A percentile compares a stretch with the other conserved stretches of the same genome.
These are phyloP conservation scores for Apophysomyces elegans DNA, from an alignment of 371 early-diverging fungal species.

Conservation along the genomic window DNA sequence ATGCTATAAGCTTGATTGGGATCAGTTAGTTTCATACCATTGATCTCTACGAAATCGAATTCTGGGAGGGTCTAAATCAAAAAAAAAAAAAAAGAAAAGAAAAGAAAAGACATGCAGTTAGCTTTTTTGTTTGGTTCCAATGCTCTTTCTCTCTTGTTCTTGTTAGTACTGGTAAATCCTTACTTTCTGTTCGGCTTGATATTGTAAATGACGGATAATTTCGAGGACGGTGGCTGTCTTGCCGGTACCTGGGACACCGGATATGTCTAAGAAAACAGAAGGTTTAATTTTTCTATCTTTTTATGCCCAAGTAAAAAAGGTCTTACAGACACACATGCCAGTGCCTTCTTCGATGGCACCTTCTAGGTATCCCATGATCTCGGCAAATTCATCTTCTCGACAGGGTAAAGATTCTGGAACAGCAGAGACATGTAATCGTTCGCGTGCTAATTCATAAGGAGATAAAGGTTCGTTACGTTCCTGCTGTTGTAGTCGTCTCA, in stretches of 20 bases:
- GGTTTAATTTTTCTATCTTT: neutral
- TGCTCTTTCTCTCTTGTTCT: neutral
- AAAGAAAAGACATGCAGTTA: no score
- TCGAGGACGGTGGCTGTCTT: slow-evolving; percentile 96
- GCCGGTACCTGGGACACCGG: slow-evolving; percentile 98
- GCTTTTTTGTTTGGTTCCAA: no score
- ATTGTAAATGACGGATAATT: slow-evolving; percentile 79
- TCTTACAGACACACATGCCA: slow-evolving; percentile 84
- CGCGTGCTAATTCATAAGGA: slow-evolving; percentile 71
- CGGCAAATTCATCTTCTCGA: slow-evolving; percentile 87
- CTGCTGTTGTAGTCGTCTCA: slow-evolving; percentile 18
- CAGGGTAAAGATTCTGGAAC: slow-evolving; percentile 91
- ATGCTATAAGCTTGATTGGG: slow-evolving; percentile 86
- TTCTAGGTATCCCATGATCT: slow-evolving; percentile 73
- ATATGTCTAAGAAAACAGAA: slow-evolving; percentile 60
- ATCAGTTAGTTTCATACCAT: slow-evolving; percentile 96
- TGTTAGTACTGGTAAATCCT: slow-evolving; percentile 2
- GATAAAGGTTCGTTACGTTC: slow-evolving; percentile 24
- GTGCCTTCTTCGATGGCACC: slow-evolving; percentile 76
- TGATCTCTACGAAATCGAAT: slow-evolving; percentile 92
- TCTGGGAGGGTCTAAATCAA: slow-evolving; percentile 57
- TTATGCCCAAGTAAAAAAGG: neutral
- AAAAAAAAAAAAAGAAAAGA: neutral
- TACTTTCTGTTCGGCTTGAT: slow-evolving; percentile 71
- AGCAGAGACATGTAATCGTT: slow-evolving; percentile 85